phyloP scores from a whole-genome alignment of 148 eudicot genomes.

The Salicornia ramosissima region DNA sequence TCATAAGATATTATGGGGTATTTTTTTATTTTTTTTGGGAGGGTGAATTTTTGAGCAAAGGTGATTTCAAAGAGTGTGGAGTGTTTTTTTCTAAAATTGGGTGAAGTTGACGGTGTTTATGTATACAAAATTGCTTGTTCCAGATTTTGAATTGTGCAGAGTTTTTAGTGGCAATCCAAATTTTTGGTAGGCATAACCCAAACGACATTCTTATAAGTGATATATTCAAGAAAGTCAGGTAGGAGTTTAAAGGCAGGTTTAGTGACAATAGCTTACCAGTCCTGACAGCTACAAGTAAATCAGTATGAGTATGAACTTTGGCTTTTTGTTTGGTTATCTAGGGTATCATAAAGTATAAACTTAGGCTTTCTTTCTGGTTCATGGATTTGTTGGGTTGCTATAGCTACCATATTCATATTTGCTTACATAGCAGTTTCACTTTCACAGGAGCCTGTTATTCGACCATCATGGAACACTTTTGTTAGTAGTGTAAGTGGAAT shows the following conservation, averaged over 20 bases:
- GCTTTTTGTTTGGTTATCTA: neutral
- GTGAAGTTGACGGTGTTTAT: no score
- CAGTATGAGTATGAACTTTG: neutral
- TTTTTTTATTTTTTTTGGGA: no score
- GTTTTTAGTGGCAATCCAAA: neutral
- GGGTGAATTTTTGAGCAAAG: no score
- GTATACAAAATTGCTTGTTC: no score
- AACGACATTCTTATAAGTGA: neutral
- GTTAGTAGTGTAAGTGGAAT: slow-evolving; percentile 94
- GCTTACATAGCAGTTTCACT: slow-evolving; percentile 10
- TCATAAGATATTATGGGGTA: no score
- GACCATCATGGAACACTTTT: slow-evolving; percentile 90
- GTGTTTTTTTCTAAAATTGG: no score
- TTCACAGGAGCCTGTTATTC: slow-evolving; percentile 87
- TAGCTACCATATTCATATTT: neutral
- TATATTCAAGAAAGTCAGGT: neutral
- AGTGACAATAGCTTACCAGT: neutral
- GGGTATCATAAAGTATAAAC: neutral
- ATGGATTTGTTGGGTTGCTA: neutral
- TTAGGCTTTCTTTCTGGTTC: slow-evolving; percentile 1
- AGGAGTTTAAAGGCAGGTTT: neutral
- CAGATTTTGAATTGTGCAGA: no score
- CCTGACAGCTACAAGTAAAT: neutral
- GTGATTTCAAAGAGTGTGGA: no score
- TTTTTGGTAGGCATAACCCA: neutral